Conservation (phyloP, 1,139 yeast species). For the Hansenula anomala region DNA sequence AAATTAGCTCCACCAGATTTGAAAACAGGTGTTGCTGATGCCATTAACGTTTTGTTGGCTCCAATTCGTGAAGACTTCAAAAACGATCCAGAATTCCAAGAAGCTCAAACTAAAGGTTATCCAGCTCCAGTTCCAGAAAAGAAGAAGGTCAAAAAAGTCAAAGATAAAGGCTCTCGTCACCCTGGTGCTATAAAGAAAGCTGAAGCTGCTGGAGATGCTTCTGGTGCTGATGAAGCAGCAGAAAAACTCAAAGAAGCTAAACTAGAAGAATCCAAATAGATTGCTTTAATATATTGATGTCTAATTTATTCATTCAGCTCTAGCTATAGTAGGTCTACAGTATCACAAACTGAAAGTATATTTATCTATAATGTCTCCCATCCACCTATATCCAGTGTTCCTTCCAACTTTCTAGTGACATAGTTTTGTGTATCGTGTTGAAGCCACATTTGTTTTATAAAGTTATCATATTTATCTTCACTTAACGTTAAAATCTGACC, state of each 20-base stretch:
- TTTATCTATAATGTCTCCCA: constrained; percentile 91
- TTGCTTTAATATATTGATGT: too few relatives aligned
- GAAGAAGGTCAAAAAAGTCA: constrained; percentile 64
- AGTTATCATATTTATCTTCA: constrained; percentile 58
- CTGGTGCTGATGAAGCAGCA: constrained; percentile 22
- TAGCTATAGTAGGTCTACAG: too few relatives aligned
- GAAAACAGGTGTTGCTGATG: constrained; percentile 86
- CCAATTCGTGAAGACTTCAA: constrained; percentile 77
- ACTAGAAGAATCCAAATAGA: constrained; percentile 4
- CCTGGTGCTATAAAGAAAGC: constrained; percentile 48
- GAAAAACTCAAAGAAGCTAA: background rate
- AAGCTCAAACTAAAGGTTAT: constrained; percentile 73
- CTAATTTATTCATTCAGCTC: too few relatives aligned
- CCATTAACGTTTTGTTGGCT: constrained; percentile 71
- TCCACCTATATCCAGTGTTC: constrained; percentile 82
- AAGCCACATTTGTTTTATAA: constrained; percentile 68
- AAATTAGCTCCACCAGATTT: constrained; percentile 89
- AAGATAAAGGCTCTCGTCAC: constrained; percentile 81
- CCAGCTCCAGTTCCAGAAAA: constrained; percentile 64
- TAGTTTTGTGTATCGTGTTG: constrained; percentile 74
- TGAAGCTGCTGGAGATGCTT: constrained; percentile 22
- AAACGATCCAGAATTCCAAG: constrained; percentile 64
- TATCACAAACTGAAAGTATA: too few relatives aligned
- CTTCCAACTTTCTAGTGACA: constrained; percentile 76
- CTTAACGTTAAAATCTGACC: constrained; percentile 71